Evolutionary conservation across 2,329 filamentous ascomycete genomes (phyloP).

Genomic region (Penicillium sp.): DNA sequence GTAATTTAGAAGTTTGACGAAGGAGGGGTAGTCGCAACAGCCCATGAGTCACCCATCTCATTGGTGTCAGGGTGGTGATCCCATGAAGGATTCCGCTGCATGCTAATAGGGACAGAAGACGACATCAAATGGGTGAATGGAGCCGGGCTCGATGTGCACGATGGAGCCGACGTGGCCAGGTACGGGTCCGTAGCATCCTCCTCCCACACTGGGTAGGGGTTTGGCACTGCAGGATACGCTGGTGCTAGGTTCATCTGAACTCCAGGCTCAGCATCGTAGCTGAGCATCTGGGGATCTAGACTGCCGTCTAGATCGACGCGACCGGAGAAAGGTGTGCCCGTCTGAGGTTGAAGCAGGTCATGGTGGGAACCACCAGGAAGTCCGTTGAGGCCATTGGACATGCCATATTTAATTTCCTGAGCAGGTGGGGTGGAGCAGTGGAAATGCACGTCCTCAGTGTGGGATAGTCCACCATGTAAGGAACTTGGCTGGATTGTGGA

Average conservation of each 20-base stretch:
- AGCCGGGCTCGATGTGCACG: conserved; percentile 7
- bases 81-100: conserved; percentile 17
- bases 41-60: background rate
- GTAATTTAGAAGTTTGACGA: background rate
- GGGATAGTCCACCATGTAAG: conserved; percentile 24
- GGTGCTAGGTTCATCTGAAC: background rate
- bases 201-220: conserved; percentile 12
- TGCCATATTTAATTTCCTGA: conserved; percentile 31
- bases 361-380: conserved; percentile 45
- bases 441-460: conserved; percentile 48
- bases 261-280: conserved; percentile 26
- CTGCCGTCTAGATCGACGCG: conserved; percentile 29
- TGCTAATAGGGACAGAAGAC: conserved; percentile 1
- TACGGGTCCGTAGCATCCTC: background rate
- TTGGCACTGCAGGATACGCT: background rate
- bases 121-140: conserved; percentile 4
- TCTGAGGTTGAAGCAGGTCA: conserved; percentile 42
- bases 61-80: conserved; percentile 5
- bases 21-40: background rate
- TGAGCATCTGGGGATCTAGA: conserved; percentile 46
- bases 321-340: conserved; percentile 24
- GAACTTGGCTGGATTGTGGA: conserved; percentile 46
- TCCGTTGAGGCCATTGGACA: conserved; percentile 41
- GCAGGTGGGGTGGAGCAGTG: conserved; percentile 30
- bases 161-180: background rate